Base-by-base conservation (phyloP, 345 rosid species). In the Corymbia maculata region DNA sequence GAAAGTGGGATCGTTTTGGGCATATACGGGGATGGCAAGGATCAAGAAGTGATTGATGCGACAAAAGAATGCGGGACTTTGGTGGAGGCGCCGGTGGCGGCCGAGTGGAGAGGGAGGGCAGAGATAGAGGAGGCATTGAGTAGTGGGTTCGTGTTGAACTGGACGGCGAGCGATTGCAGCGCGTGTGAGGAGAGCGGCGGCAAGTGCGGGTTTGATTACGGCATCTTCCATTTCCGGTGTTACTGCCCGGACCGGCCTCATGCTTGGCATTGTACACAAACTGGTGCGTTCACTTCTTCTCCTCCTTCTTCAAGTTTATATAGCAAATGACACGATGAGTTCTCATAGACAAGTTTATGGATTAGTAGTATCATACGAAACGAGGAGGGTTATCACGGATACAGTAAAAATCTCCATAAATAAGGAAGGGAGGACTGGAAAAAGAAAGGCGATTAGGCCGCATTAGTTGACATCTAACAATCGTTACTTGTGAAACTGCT, bases 241-340 rank as follows among this genome's bases (percentile, higher is more conserved):
- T 94, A 87, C 86, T 94, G 95, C 90, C 93, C 94, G 2, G 95
- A 94, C 36, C 84, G 95, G 45, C 93, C 95, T 57, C 95, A 93
- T 86, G 85, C 89, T 79, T 7, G 28, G 90, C 45, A 11, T 0
- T 94, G 96, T 51, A 2, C 0, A 0, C 21, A 26, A n/a, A 86
- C 47, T 52, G 66, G 87, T 52, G 61, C 47, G 79, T 51, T 70
- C 49, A 5, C 80, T 21, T 51, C n/a, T n/a, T n/a, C 53, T 53
- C 11, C 86, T 7, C 55, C 85, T 55, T 1, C 30, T 30, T 36
- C 5, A 1, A 24, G 9, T 86, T 45, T 5, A 10, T 22, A 57
- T 45, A 26, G 5, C 2, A 30, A 66, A 42, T 30, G 42, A 3
- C 10, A 30, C 42, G 19, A 66, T 64, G 5, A 28, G 8, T 30